Conservation (phyloP, 306 rosid species). For the Arachis hypogaea region DNA sequence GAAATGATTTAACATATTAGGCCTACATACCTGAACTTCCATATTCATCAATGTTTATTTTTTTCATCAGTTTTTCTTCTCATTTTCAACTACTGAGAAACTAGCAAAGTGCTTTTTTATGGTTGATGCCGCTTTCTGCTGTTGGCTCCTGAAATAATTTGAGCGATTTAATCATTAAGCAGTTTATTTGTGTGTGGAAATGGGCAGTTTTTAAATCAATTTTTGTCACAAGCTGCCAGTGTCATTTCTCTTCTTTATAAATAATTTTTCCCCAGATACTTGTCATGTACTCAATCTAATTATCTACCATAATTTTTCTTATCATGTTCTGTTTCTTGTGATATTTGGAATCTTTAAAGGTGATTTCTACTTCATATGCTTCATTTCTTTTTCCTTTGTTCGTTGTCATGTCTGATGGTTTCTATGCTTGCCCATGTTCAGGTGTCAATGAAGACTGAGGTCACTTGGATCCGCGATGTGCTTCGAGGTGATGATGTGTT, state of each 20-base stretch:
- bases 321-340: slow-evolving; percentile 12
- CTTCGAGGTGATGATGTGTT: slow-evolving; percentile 92
- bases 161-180: slow-evolving; percentile 16
- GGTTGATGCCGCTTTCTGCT: background rate
- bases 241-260: background rate
- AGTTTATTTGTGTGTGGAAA: slow-evolving; percentile 14
- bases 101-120: slow-evolving; percentile 6
- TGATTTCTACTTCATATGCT: background rate
- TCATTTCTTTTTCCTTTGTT: background rate
- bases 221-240: background rate
- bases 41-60: background rate
- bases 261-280: slow-evolving; percentile 1
- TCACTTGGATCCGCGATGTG: slow-evolving; percentile 87
- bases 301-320: background rate
- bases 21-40: background rate
- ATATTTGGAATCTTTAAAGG: background rate
- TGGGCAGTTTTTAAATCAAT: background rate
- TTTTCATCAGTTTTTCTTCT: slow-evolving; percentile 13
- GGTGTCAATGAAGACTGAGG: slow-evolving; percentile 98
- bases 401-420: background rate
- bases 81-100: slow-evolving; percentile 19
- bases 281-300: background rate
- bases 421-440: slow-evolving; percentile 32
- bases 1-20: slow-evolving; percentile 15
- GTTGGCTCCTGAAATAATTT: slow-evolving; percentile 13